Percentiles rank a stretch among this genome's conserved stretches.
These are phyloP conservation scores for Physcia stellaris DNA, from an alignment of 495 filamentous ascomycete species.

Conservation along the genomic window DNA sequence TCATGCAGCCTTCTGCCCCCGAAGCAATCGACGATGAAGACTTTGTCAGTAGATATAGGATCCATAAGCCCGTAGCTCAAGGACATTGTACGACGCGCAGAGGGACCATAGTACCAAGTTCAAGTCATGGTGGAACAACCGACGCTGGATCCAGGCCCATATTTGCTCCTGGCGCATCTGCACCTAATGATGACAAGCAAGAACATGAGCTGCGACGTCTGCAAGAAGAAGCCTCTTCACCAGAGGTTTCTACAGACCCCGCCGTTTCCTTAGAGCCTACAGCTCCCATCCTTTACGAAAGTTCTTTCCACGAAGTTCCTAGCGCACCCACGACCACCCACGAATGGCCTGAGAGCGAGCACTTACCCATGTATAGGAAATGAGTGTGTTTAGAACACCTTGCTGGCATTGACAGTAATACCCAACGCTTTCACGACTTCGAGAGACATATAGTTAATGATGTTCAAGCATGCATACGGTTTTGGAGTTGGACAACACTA, in stretches of 20 bases:
- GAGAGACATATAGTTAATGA: too few relatives aligned
- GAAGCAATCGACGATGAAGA: slow-evolving; percentile 25
- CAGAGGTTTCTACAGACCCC: slow-evolving; percentile 38
- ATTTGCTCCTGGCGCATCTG: slow-evolving; percentile 7
- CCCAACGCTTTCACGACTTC: too few relatives aligned
- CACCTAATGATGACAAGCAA: slow-evolving; percentile 59
- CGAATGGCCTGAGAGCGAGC: background rate
- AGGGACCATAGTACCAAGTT: too few relatives aligned
- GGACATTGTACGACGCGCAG: too few relatives aligned
- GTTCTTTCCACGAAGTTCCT: slow-evolving; percentile 25
- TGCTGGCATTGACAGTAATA: too few relatives aligned
- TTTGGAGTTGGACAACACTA: too few relatives aligned
- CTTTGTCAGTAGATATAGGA: slow-evolving; percentile 4
- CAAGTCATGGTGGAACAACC: too few relatives aligned
- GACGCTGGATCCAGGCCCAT: too few relatives aligned
- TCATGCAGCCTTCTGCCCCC: slow-evolving; percentile 30
- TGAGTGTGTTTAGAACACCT: too few relatives aligned
- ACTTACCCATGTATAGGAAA: background rate
- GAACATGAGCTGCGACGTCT: slow-evolving; percentile 68
- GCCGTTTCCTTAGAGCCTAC: too few relatives aligned
- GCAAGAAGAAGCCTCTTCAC: slow-evolving; percentile 58
- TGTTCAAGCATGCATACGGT: too few relatives aligned
- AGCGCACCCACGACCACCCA: background rate
- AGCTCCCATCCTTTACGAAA: slow-evolving; percentile 53
- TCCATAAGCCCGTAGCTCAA: background rate